Conservation (phyloP, 1,139 yeast genomes). For the Arxiozyma slooffiae region DNA sequence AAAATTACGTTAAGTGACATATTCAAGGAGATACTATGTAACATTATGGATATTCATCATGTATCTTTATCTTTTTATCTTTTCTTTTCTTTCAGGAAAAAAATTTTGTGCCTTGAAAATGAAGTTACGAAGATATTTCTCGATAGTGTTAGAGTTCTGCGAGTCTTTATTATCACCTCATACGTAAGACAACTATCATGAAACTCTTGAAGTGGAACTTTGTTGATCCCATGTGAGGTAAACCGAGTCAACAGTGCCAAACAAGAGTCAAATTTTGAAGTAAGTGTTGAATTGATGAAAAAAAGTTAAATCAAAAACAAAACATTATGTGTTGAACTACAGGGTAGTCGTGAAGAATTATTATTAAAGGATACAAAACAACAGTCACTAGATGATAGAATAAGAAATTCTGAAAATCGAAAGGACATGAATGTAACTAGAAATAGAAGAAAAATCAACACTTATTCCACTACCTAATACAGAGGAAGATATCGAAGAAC, state of each 20-base stretch:
- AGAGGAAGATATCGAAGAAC: constrained; percentile 4
- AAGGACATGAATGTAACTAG: neutral
- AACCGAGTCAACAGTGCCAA: neutral
- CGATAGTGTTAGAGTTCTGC: no score
- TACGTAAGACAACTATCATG: no score
- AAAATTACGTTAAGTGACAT: neutral
- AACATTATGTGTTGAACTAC: neutral
- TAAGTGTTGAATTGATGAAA: neutral
- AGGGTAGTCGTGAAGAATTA: neutral
- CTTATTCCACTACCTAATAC: neutral
- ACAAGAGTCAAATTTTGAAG: neutral
- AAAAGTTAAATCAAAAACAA: neutral
- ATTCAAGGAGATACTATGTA: neutral
- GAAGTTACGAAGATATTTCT: no score
- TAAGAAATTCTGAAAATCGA: neutral
- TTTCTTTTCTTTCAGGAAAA: no score
- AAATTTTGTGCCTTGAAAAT: no score
- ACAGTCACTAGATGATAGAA: neutral
- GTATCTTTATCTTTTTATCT: neutral
- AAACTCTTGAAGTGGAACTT: no score
- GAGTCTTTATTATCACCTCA: no score
- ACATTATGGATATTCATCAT: no score
- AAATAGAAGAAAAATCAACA: neutral
- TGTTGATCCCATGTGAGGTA: no score
- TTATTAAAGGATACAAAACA: neutral